Conservation (phyloP, 2,329 filamentous ascomycete species). For the Pseudogymnoascus sp. region DNA sequence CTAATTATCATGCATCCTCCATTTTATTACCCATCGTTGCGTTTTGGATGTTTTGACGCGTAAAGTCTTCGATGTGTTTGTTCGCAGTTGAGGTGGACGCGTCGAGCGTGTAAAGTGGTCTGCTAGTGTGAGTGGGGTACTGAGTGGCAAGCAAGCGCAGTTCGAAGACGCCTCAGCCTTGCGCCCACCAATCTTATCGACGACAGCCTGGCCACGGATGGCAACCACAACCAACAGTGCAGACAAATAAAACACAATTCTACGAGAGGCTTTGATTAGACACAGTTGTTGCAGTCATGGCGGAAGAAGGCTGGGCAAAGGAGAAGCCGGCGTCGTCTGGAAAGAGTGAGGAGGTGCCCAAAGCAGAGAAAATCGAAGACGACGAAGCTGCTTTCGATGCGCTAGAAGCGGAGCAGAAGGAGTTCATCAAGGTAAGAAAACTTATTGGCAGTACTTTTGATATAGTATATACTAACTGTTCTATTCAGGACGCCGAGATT, state of each 20-base stretch:
- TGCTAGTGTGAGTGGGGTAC: constrained; percentile 3
- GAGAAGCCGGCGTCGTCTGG: neutral
- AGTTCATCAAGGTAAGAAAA: constrained; percentile 69
- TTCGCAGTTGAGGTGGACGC: constrained; percentile 13
- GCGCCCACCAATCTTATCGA: neutral
- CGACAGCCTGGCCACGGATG: neutral
- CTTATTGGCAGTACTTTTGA: neutral
- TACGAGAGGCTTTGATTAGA: neutral
- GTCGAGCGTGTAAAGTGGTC: constrained; percentile 18
- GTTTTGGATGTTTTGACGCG: constrained; percentile 10
- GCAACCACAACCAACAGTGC: neutral
- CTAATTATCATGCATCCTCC: neutral
- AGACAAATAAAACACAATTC: neutral
- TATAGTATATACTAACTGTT: constrained; percentile 13
- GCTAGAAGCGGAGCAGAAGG: constrained; percentile 77
- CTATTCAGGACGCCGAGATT: constrained; percentile 76
- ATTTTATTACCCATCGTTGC: constrained; percentile 16
- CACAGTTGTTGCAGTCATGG: constrained; percentile 16
- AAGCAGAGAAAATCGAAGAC: constrained; percentile 31
- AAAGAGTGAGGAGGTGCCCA: constrained; percentile 20
- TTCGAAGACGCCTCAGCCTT: constrained; percentile 5
- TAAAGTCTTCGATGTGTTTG: neutral
- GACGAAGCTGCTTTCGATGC: constrained; percentile 71
- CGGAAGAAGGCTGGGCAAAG: constrained; percentile 10
- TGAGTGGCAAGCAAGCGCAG: constrained; percentile 6